Base-by-base conservation (phyloP, 2,329 filamentous ascomycete species). In the Dactylellina drechsleri region DNA sequence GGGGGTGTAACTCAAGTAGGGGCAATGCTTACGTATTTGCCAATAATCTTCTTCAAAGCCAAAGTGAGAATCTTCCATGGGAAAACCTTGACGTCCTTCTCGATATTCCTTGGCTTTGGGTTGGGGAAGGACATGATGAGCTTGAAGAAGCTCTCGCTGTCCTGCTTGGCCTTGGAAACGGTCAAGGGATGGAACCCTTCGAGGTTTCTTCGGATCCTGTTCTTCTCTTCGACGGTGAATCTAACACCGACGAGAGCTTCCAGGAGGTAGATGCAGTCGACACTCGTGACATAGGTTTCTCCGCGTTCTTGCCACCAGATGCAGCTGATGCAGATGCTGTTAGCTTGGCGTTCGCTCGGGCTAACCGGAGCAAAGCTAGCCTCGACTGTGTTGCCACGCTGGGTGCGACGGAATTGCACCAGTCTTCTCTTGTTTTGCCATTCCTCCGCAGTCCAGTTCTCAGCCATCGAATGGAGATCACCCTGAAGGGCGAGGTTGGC, bases 61-160 rank as follows among this genome's bases (percentile, higher is more conserved):
- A 89, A 87, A 57, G 88, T 87, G 52, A 99, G 86, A 74, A 95
- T 92, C 82, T 93, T 95, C 95, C 95, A 99, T 3, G 93, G 91
- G 80, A 98, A 99, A 12, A 98, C 95, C 84, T 99, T 99, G 81
- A 99, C 93, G 80, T 98, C 94, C 84, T 99, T 99, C 84, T 98
- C 95, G 77, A 99, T 99, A 81, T 98, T 97, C 77, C 95, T 87
- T 16, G 95, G 95, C 83, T 98, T 98, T 1, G 95, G 95, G 75
- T 91, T 92, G 12, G 93, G 92, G 81, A 98, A 98, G 0, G 89
- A 92, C 95, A 99, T 99, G 83, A 99, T 98, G 79, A 97, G 87
- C 84, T 97, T 97, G 88, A 98, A 98, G 82, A 98, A 98, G 66
- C 96, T 92, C 82, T 98, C 94, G 81, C 92, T 97, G 73, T 98